Base-by-base conservation (phyloP, 225 moss, liverwort and hornwort genomes). In the Bryum argenteum region DNA sequence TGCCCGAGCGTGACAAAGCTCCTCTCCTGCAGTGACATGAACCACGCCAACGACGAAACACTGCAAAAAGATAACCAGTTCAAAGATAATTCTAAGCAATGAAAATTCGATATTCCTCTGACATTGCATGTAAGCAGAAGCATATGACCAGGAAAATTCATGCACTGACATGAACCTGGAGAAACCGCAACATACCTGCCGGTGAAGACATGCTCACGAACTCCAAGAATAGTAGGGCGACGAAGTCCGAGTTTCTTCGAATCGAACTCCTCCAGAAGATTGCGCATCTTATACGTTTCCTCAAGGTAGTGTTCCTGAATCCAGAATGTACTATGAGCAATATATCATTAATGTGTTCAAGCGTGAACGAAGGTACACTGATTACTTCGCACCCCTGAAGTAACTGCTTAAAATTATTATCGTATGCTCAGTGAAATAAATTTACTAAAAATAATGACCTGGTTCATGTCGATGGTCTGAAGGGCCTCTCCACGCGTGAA, bases 11-110 rank as follows among this genome's bases (percentile, higher is more conserved):
- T 90, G 43, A 90, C 90, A 75, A 85, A 85, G 66, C 84, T 90
- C 58, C 84, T 83, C 71, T 90, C 90, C 69, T 90, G 90, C 59
- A 82, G 54, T 21, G 90, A 90, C 90, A 90, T 90, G 54, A 90
- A 90, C 90, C 87, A 90, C 70, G 87, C 90, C 80, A 90, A 83
- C 47, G 90, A 90, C 45, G 90, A 90, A 66, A 90, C 87, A 85
- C 84, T 89, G 89, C 83, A 66, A 62, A 70, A 66, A 76, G 26
- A 21, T 74, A 71, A 72, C 38, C 66, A 75, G 17, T 43, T 65
- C 28, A 81, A 43, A 61, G 37, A 43, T 68, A 48, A 55, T 62
- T 56, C 18, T 42, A 58, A 28, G 23, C 3, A 24, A 58, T 12
- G 16, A 66, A 9, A 63, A 6, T 24, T 8, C 41, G 51, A 26